A percentile compares a stretch with the other conserved stretches of the same genome.
Evolutionary conservation across 371 early-diverging fungal species (phyloP).

Genomic region (Rhizopus stolonifer): DNA sequence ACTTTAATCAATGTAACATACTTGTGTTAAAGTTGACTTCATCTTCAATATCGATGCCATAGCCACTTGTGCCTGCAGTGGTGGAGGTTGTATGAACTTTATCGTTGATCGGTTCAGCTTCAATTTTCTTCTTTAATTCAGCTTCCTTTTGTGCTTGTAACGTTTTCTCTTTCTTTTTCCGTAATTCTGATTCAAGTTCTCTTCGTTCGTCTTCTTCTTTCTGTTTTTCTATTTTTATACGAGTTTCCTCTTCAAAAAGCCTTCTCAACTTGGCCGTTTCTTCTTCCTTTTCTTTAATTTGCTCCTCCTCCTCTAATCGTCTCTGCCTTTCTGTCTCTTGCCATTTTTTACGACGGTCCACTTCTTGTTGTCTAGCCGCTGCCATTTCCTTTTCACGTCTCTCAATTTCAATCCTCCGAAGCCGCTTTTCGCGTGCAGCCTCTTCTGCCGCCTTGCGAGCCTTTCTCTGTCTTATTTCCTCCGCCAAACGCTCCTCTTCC

Average conservation of each 20-base stretch:
- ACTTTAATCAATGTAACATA: slow-evolving; percentile 15
- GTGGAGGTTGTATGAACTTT: not conserved
- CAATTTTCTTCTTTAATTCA: not conserved
- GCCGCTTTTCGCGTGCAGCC: slow-evolving; percentile 41
- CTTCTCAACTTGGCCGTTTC: slow-evolving; percentile 11
- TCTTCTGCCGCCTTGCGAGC: slow-evolving; percentile 40
- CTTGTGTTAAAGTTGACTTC: slow-evolving; percentile 50
- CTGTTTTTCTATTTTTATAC: not conserved
- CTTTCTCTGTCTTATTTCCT: slow-evolving; percentile 32
- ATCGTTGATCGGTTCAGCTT: not conserved
- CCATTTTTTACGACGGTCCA: slow-evolving; percentile 32
- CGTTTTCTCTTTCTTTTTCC: slow-evolving; percentile 8
- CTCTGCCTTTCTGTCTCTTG: slow-evolving; percentile 28
- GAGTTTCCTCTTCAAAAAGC: slow-evolving; percentile 14
- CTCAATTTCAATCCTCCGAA: slow-evolving; percentile 32
- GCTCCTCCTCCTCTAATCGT: slow-evolving; percentile 10
- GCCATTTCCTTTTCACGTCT: slow-evolving; percentile 30
- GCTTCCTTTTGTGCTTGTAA: slow-evolving; percentile 3
- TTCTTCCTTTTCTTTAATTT: slow-evolving; percentile 12
- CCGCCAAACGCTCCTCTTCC: slow-evolving; percentile 31
- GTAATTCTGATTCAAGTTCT: slow-evolving; percentile 3
- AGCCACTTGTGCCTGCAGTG: slow-evolving; percentile 45
- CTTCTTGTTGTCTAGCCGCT: slow-evolving; percentile 30
- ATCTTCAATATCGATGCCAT: slow-evolving; percentile 47
- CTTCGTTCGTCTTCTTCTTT: slow-evolving; percentile 8